Evolutionary conservation across 371 early-diverging fungal species (phyloP).

Genomic region (Lichtheimia corymbifera): DNA sequence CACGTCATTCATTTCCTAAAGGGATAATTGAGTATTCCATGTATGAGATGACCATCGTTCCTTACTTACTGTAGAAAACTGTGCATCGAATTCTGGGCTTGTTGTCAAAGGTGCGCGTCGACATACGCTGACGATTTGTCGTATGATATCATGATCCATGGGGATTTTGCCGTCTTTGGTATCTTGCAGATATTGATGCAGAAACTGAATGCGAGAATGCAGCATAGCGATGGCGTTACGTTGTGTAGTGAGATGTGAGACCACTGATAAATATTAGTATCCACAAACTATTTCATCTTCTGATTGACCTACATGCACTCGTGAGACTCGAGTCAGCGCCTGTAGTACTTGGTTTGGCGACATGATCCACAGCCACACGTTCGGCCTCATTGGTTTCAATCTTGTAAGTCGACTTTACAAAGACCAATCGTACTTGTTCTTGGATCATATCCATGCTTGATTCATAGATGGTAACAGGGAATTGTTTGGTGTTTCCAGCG

Average conservation of each 20-base stretch:
- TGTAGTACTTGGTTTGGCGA: conserved; percentile 62
- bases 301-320: conserved; percentile 51
- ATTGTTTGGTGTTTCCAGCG: conserved; percentile 48
- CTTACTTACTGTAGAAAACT: conserved; percentile 71
- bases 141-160: conserved; percentile 73
- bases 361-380: conserved; percentile 85
- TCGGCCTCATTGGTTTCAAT: conserved; percentile 87
- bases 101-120: conserved; percentile 74
- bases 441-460: conserved; percentile 72
- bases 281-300: background rate
- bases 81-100: conserved; percentile 65
- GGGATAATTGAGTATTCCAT: background rate
- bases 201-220: conserved; percentile 65
- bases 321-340: conserved; percentile 57
- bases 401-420: conserved; percentile 70
- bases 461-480: conserved; percentile 84
- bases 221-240: conserved; percentile 86
- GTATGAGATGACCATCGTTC: background rate
- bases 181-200: conserved; percentile 74
- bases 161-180: conserved; percentile 65
- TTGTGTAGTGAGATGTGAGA: conserved; percentile 74
- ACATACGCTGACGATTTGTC: conserved; percentile 76
- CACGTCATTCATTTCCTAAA: conserved; percentile 82
- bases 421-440: conserved; percentile 57
- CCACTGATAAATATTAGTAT: conserved; percentile 41